phyloP scores from a whole-genome alignment of 768 basidiomycete species.

The Tricholoma sp. region DNA sequence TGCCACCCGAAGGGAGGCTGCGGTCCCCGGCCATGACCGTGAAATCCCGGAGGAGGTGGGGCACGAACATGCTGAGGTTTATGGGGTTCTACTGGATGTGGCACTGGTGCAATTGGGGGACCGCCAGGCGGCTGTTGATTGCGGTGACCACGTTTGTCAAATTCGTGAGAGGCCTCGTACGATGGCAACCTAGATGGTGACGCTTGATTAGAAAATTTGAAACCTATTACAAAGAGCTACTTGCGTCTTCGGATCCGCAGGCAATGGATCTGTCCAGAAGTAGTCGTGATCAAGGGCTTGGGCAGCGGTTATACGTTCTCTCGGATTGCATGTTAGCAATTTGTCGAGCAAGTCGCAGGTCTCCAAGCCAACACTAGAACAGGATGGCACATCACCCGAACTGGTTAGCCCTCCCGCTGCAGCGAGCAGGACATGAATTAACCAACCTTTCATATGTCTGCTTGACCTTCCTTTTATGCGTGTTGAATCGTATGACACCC shows the following conservation, averaged over 20 bases:
- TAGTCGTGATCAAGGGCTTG: slow-evolving; percentile 90
- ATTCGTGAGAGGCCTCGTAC: slow-evolving; percentile 82
- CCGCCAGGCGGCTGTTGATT: slow-evolving; percentile 13
- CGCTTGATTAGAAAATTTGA: not conserved
- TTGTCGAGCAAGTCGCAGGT: slow-evolving; percentile 81
- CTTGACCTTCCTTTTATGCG: slow-evolving; percentile 50
- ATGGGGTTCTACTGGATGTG: not conserved
- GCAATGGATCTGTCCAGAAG: slow-evolving; percentile 89
- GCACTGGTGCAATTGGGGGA: not conserved
- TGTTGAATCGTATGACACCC: slow-evolving; percentile 61
- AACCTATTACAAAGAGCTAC: slow-evolving; percentile 18
- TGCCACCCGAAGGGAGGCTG: not conserved
- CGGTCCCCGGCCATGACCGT: not conserved
- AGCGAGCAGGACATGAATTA: not conserved
- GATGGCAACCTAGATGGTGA: slow-evolving; percentile 48
- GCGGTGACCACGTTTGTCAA: slow-evolving; percentile 26
- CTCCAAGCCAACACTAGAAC: slow-evolving; percentile 57
- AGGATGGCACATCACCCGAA: not conserved
- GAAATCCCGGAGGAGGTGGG: not conserved
- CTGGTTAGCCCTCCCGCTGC: slow-evolving; percentile 6
- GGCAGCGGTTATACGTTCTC: slow-evolving; percentile 75
- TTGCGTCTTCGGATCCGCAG: slow-evolving; percentile 79
- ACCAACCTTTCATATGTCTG: slow-evolving; percentile 56
- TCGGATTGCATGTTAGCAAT: slow-evolving; percentile 78
- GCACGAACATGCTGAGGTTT: not conserved